Base-by-base conservation (phyloP, 2,329 filamentous ascomycete genomes). In the Emmonsiellopsis sp. region DNA sequence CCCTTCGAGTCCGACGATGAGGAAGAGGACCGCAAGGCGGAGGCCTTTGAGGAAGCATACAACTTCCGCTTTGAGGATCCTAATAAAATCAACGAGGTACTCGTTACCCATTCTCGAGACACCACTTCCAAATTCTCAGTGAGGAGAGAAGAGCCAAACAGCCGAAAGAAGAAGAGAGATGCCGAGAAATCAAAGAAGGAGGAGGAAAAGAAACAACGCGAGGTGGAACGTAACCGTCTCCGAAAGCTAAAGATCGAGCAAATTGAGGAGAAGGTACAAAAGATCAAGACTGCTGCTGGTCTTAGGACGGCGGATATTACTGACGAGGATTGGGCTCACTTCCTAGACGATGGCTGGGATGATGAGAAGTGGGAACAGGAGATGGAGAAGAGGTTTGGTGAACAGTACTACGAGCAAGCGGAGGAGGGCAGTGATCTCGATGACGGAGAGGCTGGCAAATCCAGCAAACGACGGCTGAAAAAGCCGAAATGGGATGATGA, bases 1-100 rank as follows among this genome's bases (percentile, higher is more conserved):
- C 87, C 91, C 0, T 87, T 98, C 54, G 89, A 96, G 65, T 95
- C 90, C 0, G 93, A 98, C 61, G 90, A 96, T 50, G 88, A 83
- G n/a, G 81, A 83, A 6, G 80, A 88, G 43, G 82, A 87, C 33
- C 78, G 81, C 32, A 79, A 82, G 45, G 91, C 91, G 31, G 92
- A 97, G 44, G 83, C 86, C 56, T 95, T 92, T 63, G 93, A 98
- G 72, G 80, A 87, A 59, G 91, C 91, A 4, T 98, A 95, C 74
- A 98, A 98, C 72, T 74, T 96, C 71, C 86, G 93, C 36, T 98
- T 98, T 64, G 93, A 98, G 68, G 88, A 97, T 62, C 90, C 93
- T 0, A 80, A 80, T 55, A 90, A 88, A 65, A 84, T 88, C 62
- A 96, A 96, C 65, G 89, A 95, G 70, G 84, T 87, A 49, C 76